Evolutionary conservation across 2,329 filamentous ascomycete genomes (phyloP).

Genomic region (Chaetomium globosum): DNA sequence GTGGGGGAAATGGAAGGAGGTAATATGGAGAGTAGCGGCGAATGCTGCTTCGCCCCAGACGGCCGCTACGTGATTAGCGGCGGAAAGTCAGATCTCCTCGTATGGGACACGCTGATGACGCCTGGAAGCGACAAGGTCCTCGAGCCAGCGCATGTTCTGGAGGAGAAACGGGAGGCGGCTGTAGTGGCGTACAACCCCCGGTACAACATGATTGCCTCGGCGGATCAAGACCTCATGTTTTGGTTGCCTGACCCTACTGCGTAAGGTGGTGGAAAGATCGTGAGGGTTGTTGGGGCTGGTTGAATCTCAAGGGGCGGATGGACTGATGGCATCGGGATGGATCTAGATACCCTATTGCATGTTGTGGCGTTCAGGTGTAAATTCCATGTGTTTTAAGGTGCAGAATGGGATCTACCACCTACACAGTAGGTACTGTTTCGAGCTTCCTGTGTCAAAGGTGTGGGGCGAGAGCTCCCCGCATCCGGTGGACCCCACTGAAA

Average conservation of each 20-base stretch:
- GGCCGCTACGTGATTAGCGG: constrained; percentile 86
- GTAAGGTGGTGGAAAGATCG: constrained; percentile 36
- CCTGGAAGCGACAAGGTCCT: constrained; percentile 60
- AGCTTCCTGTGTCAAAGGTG: background rate
- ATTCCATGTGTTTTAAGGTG: background rate
- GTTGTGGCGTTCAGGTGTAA: constrained; percentile 23
- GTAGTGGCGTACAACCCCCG: constrained; percentile 87
- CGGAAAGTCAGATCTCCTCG: constrained; percentile 70
- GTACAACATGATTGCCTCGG: constrained; percentile 88
- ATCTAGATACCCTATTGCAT: constrained; percentile 31
- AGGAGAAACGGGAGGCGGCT: constrained; percentile 69
- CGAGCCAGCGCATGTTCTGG: constrained; percentile 64
- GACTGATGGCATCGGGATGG: constrained; percentile 10
- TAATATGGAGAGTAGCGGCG: constrained; percentile 64
- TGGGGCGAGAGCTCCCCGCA: constrained; percentile 24
- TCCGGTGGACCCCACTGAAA: constrained; percentile 31
- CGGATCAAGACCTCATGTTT: constrained; percentile 79
- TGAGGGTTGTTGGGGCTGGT: background rate
- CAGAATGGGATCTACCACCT: background rate
- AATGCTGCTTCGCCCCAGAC: constrained; percentile 87
- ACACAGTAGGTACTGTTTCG: background rate
- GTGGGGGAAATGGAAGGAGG: constrained; percentile 53
- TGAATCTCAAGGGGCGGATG: background rate
- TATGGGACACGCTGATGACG: constrained; percentile 78
- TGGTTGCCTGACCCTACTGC: constrained; percentile 72